phyloP scores from a whole-genome alignment of 805 yeast genomes.

The Candida ficus region DNA sequence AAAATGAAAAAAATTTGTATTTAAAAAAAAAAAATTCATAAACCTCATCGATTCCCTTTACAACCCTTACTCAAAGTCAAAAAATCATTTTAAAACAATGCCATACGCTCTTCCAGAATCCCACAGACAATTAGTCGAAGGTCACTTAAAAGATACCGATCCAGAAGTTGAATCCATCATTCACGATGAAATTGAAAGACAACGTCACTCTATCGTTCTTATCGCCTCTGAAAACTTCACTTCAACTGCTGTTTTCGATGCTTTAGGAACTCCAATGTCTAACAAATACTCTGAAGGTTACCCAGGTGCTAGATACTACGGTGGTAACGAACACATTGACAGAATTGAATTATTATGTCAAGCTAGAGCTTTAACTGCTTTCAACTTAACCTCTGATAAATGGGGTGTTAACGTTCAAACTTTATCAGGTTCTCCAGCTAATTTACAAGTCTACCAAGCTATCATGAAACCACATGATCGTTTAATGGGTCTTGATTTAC shows the following conservation, averaged over 20 bases:
- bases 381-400: constrained; percentile 66
- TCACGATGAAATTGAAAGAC: constrained; percentile 74
- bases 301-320: constrained; percentile 98
- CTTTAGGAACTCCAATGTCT: constrained; percentile 93
- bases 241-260: constrained; percentile 89
- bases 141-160: constrained; percentile 56
- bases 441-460: constrained; percentile 94
- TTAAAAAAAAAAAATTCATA: neutral
- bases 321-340: constrained; percentile 97
- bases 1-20: neutral
- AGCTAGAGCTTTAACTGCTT: constrained; percentile 89
- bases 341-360: constrained; percentile 90
- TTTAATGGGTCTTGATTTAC: constrained; percentile 95
- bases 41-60: neutral
- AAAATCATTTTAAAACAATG: too few species aligned
- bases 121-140: constrained; percentile 62
- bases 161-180: constrained; percentile 82
- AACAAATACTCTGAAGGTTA: constrained; percentile 98
- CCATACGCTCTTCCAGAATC: constrained; percentile 63
- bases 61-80: too few species aligned
- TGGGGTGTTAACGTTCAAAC: constrained; percentile 99
- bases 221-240: constrained; percentile 97
- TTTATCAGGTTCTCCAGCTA: constrained; percentile 96
- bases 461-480: constrained; percentile 93
- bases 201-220: constrained; percentile 84